These are phyloP conservation scores for Lindgomyces ingoldianus DNA, from an alignment of 495 filamentous ascomycete species.

Conservation along the genomic window DNA sequence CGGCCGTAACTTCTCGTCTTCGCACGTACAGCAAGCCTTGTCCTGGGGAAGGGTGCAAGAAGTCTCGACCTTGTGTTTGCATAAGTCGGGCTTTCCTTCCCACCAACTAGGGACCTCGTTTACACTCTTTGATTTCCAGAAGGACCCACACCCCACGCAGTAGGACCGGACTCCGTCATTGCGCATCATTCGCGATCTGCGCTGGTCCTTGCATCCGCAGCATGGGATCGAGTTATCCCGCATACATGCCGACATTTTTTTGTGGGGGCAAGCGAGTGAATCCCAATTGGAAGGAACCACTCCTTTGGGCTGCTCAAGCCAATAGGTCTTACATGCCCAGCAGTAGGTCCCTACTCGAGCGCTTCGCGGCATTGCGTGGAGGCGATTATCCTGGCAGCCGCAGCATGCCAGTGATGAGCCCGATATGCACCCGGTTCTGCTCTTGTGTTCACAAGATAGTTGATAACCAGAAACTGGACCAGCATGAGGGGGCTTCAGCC, in stretches of 20 bases:
- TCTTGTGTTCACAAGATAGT: no score
- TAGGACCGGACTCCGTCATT: neutral
- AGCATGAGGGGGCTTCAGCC: neutral
- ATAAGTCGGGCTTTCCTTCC: neutral
- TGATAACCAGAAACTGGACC: no score
- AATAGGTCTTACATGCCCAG: no score
- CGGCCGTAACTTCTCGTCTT: neutral
- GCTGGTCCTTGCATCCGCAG: neutral
- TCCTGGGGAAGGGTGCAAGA: neutral
- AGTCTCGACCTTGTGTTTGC: neutral
- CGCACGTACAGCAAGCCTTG: neutral
- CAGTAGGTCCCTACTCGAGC: no score
- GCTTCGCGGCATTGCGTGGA: neutral
- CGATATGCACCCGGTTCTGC: no score
- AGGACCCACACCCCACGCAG: neutral
- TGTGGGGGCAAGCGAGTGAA: no score
- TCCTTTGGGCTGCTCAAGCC: no score
- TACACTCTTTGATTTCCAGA: neutral
- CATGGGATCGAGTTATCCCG: no score
- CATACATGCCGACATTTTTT: no score
- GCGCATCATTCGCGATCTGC: neutral
- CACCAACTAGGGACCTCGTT: neutral
- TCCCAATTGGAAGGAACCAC: no score
- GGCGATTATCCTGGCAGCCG: neutral
- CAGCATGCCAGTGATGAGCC: neutral